Percentiles rank a stretch among this genome's conserved stretches.
Conservation (phyloP, 2,329 filamentous ascomycete genomes). For the Botryosphaeria dothidea region DNA sequence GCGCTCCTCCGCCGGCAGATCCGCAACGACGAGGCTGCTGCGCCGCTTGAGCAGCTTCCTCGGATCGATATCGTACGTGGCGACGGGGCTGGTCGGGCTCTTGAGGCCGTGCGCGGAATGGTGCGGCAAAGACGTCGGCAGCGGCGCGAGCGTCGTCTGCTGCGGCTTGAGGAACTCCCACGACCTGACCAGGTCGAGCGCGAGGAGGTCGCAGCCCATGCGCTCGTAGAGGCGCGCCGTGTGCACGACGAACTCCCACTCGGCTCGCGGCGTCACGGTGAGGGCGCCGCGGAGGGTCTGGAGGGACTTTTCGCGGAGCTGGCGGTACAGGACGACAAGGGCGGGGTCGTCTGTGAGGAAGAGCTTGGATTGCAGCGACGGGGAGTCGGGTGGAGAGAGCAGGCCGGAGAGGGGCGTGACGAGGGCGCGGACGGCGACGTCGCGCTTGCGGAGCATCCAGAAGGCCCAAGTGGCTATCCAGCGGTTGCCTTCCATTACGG, state of each 20-base stretch:
- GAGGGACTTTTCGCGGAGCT: slow-evolving; percentile 77
- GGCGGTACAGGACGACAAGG: slow-evolving; percentile 80
- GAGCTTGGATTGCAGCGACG: slow-evolving; percentile 71
- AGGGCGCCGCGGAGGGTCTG: slow-evolving; percentile 85
- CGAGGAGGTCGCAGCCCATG: slow-evolving; percentile 91
- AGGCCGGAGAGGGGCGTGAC: slow-evolving; percentile 77
- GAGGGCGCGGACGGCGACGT: slow-evolving; percentile 81
- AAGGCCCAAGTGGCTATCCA: slow-evolving; percentile 97
- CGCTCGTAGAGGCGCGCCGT: slow-evolving; percentile 82
- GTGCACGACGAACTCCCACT: slow-evolving; percentile 88
- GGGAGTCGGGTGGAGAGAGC: slow-evolving; percentile 66
- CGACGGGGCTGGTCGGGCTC: slow-evolving; percentile 25
- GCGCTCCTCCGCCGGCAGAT: slow-evolving; percentile 53
- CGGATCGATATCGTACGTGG: slow-evolving; percentile 55
- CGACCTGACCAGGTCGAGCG: slow-evolving; percentile 78
- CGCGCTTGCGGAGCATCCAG: slow-evolving; percentile 80
- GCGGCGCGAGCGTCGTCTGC: slow-evolving; percentile 25
- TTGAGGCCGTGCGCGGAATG: background rate
- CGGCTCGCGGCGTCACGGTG: slow-evolving; percentile 73
- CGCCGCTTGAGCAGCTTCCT: slow-evolving; percentile 68
- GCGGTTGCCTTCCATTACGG: slow-evolving; percentile 78
- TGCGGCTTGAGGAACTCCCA: slow-evolving; percentile 69
- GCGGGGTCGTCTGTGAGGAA: slow-evolving; percentile 92
- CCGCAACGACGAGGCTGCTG: slow-evolving; percentile 78
- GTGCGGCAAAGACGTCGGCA: slow-evolving; percentile 19